Evolutionary conservation across 345 rosid species (phyloP).

Genomic region (Dovyalis caffra): DNA sequence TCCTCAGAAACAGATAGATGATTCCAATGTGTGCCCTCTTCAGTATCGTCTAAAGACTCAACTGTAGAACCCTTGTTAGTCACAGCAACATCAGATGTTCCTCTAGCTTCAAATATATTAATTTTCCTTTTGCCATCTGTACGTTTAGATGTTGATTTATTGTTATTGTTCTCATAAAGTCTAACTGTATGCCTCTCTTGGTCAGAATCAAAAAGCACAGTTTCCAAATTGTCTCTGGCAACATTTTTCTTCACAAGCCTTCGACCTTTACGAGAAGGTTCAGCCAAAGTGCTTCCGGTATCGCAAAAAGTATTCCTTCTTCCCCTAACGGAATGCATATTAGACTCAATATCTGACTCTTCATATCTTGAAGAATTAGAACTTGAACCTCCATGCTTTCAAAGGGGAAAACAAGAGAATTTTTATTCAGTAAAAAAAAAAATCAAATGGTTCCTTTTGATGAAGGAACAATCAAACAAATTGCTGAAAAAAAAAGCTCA

Average conservation of each 20-base stretch:
- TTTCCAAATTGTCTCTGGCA: conserved; percentile 29
- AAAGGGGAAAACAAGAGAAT: neutral
- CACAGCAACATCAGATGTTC: conserved; percentile 34
- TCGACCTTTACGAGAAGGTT: conserved; percentile 42
- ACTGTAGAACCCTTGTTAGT: conserved; percentile 18
- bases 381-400: conserved; percentile 16
- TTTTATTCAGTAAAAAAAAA: no score
- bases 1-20: conserved; percentile 16
- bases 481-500: neutral
- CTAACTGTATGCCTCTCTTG: conserved; percentile 29
- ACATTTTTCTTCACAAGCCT: conserved; percentile 47
- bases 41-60: conserved; percentile 38
- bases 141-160: conserved; percentile 6
- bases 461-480: neutral
- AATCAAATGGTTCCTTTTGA: neutral
- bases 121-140: conserved; percentile 15
- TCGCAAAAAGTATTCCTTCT: conserved; percentile 28
- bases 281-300: conserved; percentile 26
- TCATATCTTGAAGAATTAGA: conserved; percentile 13
- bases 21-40: conserved; percentile 35
- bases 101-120: conserved; percentile 31
- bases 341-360: conserved; percentile 20
- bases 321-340: conserved; percentile 17
- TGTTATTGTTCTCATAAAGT: conserved; percentile 12
- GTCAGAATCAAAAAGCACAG: conserved; percentile 41